phyloP scores from a whole-genome alignment of 1,284 basidiomycete species.

The Cryptococcus sp. region DNA sequence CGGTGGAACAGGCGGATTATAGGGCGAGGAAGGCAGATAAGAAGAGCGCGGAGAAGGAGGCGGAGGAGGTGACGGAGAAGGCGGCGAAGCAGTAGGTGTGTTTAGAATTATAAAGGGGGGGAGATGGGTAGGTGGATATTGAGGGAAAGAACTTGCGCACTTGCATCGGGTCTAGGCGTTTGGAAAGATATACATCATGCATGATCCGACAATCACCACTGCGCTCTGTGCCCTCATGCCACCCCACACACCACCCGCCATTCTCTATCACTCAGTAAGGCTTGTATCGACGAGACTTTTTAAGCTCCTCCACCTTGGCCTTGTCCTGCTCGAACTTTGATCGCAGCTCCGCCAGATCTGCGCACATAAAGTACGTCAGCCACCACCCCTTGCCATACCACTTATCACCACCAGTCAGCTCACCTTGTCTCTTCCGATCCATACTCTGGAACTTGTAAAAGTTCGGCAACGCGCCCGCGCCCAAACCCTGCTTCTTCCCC shows the following conservation, averaged over 20 bases:
- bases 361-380: background rate
- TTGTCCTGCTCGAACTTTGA: conserved; percentile 81
- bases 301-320: conserved; percentile 77
- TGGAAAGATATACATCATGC: background rate
- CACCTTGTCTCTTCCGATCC: conserved; percentile 79
- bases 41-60: conserved; percentile 5
- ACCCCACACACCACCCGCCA: background rate
- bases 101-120: background rate
- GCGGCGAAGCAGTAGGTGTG: background rate
- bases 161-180: background rate
- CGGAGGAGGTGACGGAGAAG: conserved; percentile 2
- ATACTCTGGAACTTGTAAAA: conserved; percentile 87
- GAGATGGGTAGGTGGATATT: background rate
- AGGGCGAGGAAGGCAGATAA: conserved; percentile 29
- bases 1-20: conserved; percentile 49
- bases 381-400: background rate
- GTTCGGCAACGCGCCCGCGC: conserved; percentile 58
- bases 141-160: background rate
- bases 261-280: conserved; percentile 60
- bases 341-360: conserved; percentile 72
- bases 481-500: conserved; percentile 63
- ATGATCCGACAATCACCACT: background rate
- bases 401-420: conserved; percentile 38
- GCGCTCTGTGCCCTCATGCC: background rate
- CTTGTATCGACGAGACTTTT: conserved; percentile 72